Conservation (phyloP, 75 land plant species). For the Pinus tabuliformis region DNA sequence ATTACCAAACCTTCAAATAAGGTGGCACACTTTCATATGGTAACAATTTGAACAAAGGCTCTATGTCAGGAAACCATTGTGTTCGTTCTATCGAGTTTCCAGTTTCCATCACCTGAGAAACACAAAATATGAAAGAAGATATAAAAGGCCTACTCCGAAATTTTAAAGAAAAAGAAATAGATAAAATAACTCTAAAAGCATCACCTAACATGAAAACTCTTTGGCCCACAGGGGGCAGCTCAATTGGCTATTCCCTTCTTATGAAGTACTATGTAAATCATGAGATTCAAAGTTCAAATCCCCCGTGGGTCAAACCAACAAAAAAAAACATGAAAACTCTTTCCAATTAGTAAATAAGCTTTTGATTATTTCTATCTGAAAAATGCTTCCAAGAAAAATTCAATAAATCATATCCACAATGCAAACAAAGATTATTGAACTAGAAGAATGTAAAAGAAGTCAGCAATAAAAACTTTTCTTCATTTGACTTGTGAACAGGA, state of each 20-base stretch:
- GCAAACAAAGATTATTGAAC: not conserved
- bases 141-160: not conserved
- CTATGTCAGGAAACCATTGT: slow-evolving; percentile 96
- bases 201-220: not conserved
- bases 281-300: too few species aligned
- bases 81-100: slow-evolving; percentile 81
- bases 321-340: not conserved
- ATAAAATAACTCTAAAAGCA: not conserved
- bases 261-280: too few species aligned
- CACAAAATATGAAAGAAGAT: not conserved
- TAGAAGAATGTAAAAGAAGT: not conserved
- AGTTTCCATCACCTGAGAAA: slow-evolving; percentile 73
- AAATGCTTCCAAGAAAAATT: not conserved
- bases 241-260: too few species aligned
- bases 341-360: not conserved
- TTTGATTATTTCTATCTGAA: not conserved
- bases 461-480: not conserved
- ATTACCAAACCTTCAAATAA: slow-evolving; percentile 71
- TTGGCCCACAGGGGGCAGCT: not conserved
- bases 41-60: slow-evolving; percentile 95
- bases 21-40: slow-evolving; percentile 97
- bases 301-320: too few species aligned
- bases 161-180: not conserved
- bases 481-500: not conserved
- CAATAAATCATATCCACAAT: not conserved